Evolutionary conservation across 2,329 filamentous ascomycete species (phyloP).

Genomic region (Zymoseptoria crescenta): DNA sequence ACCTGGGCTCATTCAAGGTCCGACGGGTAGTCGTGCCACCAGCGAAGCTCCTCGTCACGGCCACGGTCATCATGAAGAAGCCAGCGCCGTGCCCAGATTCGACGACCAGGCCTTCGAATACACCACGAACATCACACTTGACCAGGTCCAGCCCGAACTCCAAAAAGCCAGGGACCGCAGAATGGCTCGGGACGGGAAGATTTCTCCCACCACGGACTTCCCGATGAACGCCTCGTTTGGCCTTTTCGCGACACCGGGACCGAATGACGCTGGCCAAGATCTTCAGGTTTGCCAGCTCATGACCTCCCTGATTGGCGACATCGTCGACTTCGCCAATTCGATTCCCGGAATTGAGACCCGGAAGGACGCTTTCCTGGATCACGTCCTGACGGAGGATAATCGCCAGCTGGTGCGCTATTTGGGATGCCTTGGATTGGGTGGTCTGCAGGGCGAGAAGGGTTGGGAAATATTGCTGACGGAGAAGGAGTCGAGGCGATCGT

Average conservation of each 20-base stretch:
- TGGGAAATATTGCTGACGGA: conserved; percentile 22
- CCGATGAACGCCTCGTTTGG: background rate
- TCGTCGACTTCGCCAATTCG: conserved; percentile 6
- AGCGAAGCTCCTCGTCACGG: background rate
- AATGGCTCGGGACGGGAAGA: background rate
- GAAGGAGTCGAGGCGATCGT: conserved; percentile 11
- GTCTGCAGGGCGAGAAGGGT: conserved; percentile 12
- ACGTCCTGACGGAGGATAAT: conserved; percentile 5
- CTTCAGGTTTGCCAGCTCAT: background rate
- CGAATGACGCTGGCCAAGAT: background rate
- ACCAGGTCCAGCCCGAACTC: background rate
- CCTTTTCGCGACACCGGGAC: background rate
- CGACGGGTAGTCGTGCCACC: background rate
- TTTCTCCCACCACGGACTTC: background rate
- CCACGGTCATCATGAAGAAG: background rate
- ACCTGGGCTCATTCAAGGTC: background rate
- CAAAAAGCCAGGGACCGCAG: background rate
- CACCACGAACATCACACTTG: background rate
- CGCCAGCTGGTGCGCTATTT: conserved; percentile 20
- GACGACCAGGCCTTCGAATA: background rate
- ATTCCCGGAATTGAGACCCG: background rate
- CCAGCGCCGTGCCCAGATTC: no score
- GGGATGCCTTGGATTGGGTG: conserved; percentile 28
- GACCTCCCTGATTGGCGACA: background rate
- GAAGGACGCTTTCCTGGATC: conserved; percentile 1